Evolutionary conservation across 176 grass and related monocot genomes (phyloP), one percentile per base, ranked within the genome.

Genomic region (Carex parvula): DNA sequence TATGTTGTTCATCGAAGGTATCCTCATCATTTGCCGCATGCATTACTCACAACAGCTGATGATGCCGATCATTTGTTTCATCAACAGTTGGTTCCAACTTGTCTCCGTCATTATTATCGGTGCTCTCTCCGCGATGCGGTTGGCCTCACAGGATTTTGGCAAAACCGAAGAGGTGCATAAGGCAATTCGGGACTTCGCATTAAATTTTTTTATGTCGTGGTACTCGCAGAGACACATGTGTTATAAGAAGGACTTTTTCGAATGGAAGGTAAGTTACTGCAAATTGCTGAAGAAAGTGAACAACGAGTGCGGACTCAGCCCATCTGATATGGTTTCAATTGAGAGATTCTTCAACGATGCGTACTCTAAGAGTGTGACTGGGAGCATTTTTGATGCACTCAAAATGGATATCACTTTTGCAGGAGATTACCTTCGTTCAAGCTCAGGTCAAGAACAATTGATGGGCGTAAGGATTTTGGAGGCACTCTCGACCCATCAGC

Each of bases 1-100:
- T 65, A 94, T 92, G 84, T 87, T 97, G 29, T 85, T 92, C n/a
- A 76, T 92, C 64, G 94, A 97, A 84, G 90, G 94, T 21, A 83
- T 87, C 1, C 74, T 90, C 52, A 91, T 97, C 54, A 90, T 97
- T 69, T 92, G 89, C 89, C 89, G 94, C 46, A 97, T 10, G 57
- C 78, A 42, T 71, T 42, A n/a, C 68, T 59, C 35, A 22, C 83
- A 15, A 14, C 56, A 83, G 87, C 1, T 1, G 41, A 44, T 44
- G 41, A 44, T 85, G 90, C 88, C 26, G 94, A 13, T 77, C 88
- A n/a, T 79, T 90, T 74, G 84, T 86, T 64, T 66, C 64, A 67
- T 16, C 13, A 91, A 92, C 10, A 26, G 80, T 8, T 91, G 89
- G 89, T 83, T 95, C n/a, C 89, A 95, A 83, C 66, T 95, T 41